Evolutionary conservation across 257 asterid genomes (phyloP).

Genomic region (Echites panduratus): DNA sequence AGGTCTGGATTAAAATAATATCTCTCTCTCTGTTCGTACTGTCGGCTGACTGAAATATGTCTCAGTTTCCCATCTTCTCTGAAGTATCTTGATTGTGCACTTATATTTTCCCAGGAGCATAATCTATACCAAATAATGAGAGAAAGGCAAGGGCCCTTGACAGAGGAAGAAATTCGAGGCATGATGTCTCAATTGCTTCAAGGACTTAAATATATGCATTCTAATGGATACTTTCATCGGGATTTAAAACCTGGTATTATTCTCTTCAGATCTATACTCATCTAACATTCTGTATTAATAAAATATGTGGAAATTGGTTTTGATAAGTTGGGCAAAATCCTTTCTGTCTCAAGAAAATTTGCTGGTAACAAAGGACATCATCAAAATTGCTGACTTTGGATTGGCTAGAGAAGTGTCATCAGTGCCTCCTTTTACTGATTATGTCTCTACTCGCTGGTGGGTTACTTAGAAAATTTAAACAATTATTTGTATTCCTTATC

Average conservation of each 20-base stretch:
- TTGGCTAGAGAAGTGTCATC: conserved; percentile 94
- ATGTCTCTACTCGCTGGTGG: conserved; percentile 99
- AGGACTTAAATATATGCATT: conserved; percentile 85
- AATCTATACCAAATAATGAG: conserved; percentile 86
- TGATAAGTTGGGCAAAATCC: conserved; percentile 15
- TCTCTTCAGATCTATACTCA: conserved; percentile 13
- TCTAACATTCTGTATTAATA: neutral
- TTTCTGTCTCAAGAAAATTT: conserved; percentile 66
- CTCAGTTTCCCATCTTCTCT: neutral
- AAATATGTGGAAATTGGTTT: conserved; percentile 7
- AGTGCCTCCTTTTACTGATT: conserved; percentile 87
- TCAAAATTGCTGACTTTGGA: conserved; percentile 96
- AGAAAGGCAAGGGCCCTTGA: conserved; percentile 52
- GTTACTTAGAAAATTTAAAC: conserved; percentile 25
- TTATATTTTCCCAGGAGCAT: conserved; percentile 50
- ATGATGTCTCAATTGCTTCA: conserved; percentile 85
- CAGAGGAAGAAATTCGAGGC: conserved; percentile 77
- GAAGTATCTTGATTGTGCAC: neutral
- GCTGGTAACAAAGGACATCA: conserved; percentile 65
- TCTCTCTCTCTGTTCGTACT: neutral
- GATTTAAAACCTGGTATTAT: conserved; percentile 92
- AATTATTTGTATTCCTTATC: conserved; percentile 2
- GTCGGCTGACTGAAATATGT: neutral
- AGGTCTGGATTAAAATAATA: neutral
- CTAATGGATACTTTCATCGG: conserved; percentile 80